Percentiles rank a stretch among this genome's conserved stretches.
Conservation (phyloP, 2,329 filamentous ascomycete genomes). For the Ophiostoma tasmaniense region DNA sequence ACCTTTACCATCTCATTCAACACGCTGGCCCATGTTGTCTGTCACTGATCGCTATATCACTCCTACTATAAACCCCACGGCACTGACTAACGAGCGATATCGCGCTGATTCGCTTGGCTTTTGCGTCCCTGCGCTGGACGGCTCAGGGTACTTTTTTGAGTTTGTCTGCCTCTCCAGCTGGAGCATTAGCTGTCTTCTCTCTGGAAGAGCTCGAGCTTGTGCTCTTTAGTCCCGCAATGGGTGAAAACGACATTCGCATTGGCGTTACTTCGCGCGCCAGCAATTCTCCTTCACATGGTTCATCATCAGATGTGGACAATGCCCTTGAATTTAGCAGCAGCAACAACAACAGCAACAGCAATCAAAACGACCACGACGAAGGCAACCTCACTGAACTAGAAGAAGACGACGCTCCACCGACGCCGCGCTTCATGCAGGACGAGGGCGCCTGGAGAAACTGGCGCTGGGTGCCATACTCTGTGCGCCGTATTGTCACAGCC, state of each 20-base stretch:
- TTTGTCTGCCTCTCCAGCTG: not conserved
- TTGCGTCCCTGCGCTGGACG: not conserved
- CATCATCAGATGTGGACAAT: slow-evolving; percentile 14
- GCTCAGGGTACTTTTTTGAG: not conserved
- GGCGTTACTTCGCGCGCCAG: not conserved
- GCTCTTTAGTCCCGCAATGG: not conserved
- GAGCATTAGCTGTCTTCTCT: no score
- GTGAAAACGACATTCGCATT: not conserved
- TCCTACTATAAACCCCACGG: not conserved
- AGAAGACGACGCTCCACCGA: slow-evolving; percentile 36
- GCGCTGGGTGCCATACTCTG: slow-evolving; percentile 51
- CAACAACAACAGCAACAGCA: no score
- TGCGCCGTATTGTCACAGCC: slow-evolving; percentile 38
- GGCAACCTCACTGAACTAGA: slow-evolving; percentile 39
- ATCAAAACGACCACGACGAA: slow-evolving; percentile 4
- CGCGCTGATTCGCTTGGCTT: not conserved
- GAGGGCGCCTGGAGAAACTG: slow-evolving; percentile 42
- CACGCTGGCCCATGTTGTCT: not conserved
- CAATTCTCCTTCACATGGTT: not conserved
- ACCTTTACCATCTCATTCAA: not conserved
- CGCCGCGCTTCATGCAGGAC: slow-evolving; percentile 54
- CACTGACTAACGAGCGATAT: not conserved
- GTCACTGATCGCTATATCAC: not conserved
- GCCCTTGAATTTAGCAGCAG: not conserved
- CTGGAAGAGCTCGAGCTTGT: not conserved